phyloP scores from a whole-genome alignment of 225 moss, liverwort and hornwort genomes.

The Physcomitrium patens region DNA sequence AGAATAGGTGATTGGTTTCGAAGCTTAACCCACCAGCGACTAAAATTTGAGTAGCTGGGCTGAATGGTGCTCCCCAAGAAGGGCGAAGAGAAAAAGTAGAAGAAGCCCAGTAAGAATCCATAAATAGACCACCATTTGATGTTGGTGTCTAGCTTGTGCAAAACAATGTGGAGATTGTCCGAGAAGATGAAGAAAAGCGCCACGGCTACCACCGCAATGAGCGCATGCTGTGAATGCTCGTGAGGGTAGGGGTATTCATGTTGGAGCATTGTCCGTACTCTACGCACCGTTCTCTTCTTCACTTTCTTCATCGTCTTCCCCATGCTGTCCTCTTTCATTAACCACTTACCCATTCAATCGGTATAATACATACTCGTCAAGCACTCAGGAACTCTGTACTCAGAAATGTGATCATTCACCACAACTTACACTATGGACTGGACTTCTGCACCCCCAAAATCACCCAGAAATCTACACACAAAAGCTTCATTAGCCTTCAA shows the following conservation, averaged over 20 bases:
- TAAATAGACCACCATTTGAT: conserved; percentile 99
- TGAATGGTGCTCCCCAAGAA: conserved; percentile 92
- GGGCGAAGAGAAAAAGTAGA: conserved; percentile 98
- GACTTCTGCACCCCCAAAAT: background rate
- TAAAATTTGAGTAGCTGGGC: conserved; percentile 99
- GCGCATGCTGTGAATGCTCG: conserved; percentile 97
- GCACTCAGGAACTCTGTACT: background rate
- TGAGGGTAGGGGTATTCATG: conserved; percentile 89
- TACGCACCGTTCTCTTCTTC: conserved; percentile 53
- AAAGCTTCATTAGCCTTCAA: background rate
- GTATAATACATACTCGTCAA: background rate
- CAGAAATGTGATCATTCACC: background rate
- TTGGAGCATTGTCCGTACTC: conserved; percentile 73
- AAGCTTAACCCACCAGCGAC: conserved; percentile 75
- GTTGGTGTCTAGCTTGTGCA: conserved; percentile 93
- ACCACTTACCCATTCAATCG: conserved; percentile 35
- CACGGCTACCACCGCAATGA: conserved; percentile 86
- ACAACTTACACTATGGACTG: conserved; percentile 2
- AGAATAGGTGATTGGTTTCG: conserved; percentile 14
- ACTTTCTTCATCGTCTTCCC: conserved; percentile 55
- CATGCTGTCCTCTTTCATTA: conserved; percentile 10
- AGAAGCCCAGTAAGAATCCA: conserved; percentile 79
- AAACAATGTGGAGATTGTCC: conserved; percentile 91
- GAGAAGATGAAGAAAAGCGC: conserved; percentile 91
- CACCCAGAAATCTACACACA: background rate